A percentile compares a stretch with the other conserved stretches of the same genome.
Evolutionary conservation across 108 stramenopile genomes (phyloP).

Genomic region (Nitzschia palea): DNA sequence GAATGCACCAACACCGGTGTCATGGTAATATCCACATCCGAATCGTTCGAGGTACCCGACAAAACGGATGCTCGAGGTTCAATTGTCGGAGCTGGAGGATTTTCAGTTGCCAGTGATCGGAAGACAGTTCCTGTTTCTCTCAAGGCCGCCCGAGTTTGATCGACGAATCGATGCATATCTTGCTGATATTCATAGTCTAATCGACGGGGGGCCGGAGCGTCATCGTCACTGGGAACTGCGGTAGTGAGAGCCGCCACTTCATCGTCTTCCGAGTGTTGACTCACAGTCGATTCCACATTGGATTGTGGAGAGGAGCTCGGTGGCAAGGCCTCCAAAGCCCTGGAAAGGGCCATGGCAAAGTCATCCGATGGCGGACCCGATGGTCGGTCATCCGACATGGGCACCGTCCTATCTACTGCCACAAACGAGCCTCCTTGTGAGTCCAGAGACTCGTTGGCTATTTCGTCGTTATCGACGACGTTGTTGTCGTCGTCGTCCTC

Average conservation of each 20-base stretch:
- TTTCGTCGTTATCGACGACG: neutral
- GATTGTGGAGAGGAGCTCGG: constrained; percentile 4
- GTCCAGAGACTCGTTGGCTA: no score
- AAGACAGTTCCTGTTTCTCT: constrained; percentile 4
- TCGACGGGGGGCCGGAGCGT: constrained; percentile 11
- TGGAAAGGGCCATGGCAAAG: neutral
- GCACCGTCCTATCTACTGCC: no score
- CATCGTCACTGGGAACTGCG: neutral
- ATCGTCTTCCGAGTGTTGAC: constrained; percentile 18
- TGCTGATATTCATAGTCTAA: constrained; percentile 19
- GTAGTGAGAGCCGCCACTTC: constrained; percentile 32
- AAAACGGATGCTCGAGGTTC: no score
- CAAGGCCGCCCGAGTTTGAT: constrained; percentile 29
- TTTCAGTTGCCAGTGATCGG: constrained; percentile 2
- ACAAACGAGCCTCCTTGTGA: no score
- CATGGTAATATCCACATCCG: neutral
- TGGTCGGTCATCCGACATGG: no score
- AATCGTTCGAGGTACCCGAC: neutral
- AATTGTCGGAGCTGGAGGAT: no score
- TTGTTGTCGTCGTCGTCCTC: neutral
- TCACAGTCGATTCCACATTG: neutral
- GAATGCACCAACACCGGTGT: constrained; percentile 31
- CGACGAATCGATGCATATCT: constrained; percentile 33
- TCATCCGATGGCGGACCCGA: no score
- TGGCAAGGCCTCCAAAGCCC: neutral